A percentile compares a stretch with the other conserved stretches of the same genome.
These are phyloP conservation scores for Violaceomyces palustris DNA, from an alignment of 1,284 basidiomycete species.

Conservation along the genomic window DNA sequence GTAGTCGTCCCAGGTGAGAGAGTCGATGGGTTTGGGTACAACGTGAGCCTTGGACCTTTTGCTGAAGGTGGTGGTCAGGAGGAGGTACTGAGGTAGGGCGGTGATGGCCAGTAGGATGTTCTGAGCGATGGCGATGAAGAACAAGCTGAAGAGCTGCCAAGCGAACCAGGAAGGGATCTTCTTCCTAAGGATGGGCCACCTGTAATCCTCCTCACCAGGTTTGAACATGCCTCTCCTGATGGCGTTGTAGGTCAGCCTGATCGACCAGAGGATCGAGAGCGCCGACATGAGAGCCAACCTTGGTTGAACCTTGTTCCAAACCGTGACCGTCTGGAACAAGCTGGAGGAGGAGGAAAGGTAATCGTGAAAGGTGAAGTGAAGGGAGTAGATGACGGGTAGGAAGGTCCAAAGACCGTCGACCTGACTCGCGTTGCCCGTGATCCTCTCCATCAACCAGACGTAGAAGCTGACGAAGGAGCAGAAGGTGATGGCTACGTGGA, in stretches of 20 bases:
- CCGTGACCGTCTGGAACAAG: slow-evolving; percentile 15
- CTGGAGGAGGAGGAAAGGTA: slow-evolving; percentile 25
- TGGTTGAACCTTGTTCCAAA: slow-evolving; percentile 42
- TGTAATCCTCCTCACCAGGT: slow-evolving; percentile 76
- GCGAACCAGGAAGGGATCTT: slow-evolving; percentile 64
- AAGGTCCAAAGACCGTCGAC: slow-evolving; percentile 50
- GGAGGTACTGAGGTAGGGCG: slow-evolving; percentile 60
- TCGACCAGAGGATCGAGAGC: slow-evolving; percentile 50
- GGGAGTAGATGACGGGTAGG: slow-evolving; percentile 39
- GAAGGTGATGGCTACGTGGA: slow-evolving; percentile 39
- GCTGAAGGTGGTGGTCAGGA: slow-evolving; percentile 47
- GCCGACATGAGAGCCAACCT: slow-evolving; percentile 52
- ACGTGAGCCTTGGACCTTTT: slow-evolving; percentile 26
- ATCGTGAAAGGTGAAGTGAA: slow-evolving; percentile 44
- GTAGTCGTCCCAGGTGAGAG: slow-evolving; percentile 64
- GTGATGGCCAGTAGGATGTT: slow-evolving; percentile 69
- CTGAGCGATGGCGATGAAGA: slow-evolving; percentile 73
- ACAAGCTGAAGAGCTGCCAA: slow-evolving; percentile 75
- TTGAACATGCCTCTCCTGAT: slow-evolving; percentile 77
- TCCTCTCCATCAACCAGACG: slow-evolving; percentile 38
- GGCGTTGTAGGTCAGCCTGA: slow-evolving; percentile 75
- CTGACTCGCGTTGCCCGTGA: slow-evolving; percentile 46
- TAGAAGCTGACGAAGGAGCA: slow-evolving; percentile 32
- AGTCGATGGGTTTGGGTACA: slow-evolving; percentile 51
- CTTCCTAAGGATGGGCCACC: slow-evolving; percentile 73